Conservation (phyloP, 2,329 filamentous ascomycete species). For the Coniochaeta sp. region DNA sequence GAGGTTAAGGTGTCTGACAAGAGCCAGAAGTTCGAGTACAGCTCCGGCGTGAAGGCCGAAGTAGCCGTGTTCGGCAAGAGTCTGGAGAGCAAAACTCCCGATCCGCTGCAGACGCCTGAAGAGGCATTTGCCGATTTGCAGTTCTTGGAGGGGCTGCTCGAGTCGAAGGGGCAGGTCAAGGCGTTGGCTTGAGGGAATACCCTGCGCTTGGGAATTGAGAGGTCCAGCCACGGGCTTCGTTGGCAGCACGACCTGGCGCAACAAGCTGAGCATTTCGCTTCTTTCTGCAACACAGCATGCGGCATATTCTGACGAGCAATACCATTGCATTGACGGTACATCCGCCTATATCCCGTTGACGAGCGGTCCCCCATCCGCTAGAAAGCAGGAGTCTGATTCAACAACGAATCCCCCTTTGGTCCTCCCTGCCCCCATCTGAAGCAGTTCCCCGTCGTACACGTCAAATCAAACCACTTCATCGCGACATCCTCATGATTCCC, state of each 20-base stretch:
- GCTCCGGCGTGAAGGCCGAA: slow-evolving; percentile 16
- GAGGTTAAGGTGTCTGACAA: slow-evolving; percentile 7
- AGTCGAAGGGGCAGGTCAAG: slow-evolving; percentile 6
- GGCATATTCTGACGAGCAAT: too few species aligned
- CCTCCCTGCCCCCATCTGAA: slow-evolving; percentile 29
- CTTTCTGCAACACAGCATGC: too few species aligned
- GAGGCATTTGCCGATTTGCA: slow-evolving; percentile 16
- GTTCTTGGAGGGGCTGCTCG: slow-evolving; percentile 16
- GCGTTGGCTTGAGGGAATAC: neutral
- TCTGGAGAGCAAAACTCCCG: slow-evolving; percentile 10
- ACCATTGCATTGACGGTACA: too few species aligned
- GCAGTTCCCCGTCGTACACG: slow-evolving; percentile 22
- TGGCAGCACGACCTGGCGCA: too few species aligned
- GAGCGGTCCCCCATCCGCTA: neutral
- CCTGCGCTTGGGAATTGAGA: too few species aligned
- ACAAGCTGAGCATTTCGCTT: too few species aligned
- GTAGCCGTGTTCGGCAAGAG: slow-evolving; percentile 15
- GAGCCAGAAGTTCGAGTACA: slow-evolving; percentile 5
- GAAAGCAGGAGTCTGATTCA: neutral
- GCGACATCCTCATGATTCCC: slow-evolving; percentile 27
- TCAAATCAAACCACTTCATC: slow-evolving; percentile 29
- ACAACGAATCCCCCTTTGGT: slow-evolving; percentile 1
- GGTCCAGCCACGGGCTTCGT: too few species aligned
- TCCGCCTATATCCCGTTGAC: too few species aligned
- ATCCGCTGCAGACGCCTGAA: slow-evolving; percentile 14